phyloP scores from a whole-genome alignment of 148 eudicot species.

The Oxyria digyna region DNA sequence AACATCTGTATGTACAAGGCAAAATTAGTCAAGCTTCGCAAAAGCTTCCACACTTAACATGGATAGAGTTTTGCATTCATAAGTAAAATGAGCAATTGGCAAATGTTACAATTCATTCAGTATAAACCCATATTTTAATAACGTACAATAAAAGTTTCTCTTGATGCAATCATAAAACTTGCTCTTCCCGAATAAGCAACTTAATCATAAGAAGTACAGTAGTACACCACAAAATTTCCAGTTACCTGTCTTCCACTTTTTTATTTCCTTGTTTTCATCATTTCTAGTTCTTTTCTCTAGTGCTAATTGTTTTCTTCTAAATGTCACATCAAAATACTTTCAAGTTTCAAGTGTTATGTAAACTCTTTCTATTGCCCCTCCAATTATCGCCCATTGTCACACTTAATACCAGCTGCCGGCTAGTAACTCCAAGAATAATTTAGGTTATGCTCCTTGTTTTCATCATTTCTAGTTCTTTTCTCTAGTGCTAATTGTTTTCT shows the following conservation, averaged over 20 bases:
- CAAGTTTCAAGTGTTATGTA: neutral
- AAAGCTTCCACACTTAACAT: neutral
- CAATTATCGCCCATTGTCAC: neutral
- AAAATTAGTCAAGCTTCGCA: neutral
- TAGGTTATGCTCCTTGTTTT: too few relatives aligned
- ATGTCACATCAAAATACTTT: too few relatives aligned
- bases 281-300: neutral
- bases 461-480: neutral
- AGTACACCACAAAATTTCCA: neutral
- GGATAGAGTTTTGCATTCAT: neutral
- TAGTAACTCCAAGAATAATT: too few relatives aligned
- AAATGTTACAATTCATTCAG: neutral
- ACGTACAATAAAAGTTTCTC: neutral
- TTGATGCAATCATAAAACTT: neutral
- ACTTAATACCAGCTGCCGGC: too few relatives aligned
- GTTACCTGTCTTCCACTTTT: neutral
- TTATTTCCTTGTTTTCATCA: neutral
- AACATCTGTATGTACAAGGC: slow-evolving; percentile 31
- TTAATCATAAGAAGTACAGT: neutral
- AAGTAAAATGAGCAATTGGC: neutral
- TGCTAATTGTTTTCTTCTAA: neutral
- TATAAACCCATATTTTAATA: neutral
- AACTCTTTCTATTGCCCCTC: too few relatives aligned
- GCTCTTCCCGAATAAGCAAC: neutral
- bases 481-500: neutral